Percentiles rank a stretch among this genome's conserved stretches.
Evolutionary conservation across 208 protist genomes (phyloP).

Genomic region (Wallacemonas sp.): DNA sequence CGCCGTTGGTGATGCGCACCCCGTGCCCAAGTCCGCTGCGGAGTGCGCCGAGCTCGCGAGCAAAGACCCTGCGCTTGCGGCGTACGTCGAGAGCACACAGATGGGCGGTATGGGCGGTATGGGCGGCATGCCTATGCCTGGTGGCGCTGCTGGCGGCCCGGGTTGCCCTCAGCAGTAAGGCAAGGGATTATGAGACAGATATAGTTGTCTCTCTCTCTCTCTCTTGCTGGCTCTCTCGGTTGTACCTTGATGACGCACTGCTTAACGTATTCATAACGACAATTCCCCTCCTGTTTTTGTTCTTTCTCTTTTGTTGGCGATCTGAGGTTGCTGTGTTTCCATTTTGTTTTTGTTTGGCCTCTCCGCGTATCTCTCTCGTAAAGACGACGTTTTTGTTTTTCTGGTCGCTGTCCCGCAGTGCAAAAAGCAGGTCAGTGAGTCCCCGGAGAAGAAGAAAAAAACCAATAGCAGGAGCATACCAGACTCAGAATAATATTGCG

Average conservation of each 20-base stretch:
- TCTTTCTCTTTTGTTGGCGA: too few relatives aligned
- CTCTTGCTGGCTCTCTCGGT: not conserved
- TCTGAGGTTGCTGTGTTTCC: too few relatives aligned
- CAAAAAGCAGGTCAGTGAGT: too few relatives aligned
- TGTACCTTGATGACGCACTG: not conserved
- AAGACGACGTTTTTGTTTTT: too few relatives aligned
- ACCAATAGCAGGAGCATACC: too few relatives aligned
- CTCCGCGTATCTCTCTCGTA: too few relatives aligned
- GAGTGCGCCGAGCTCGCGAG: conserved; percentile 15
- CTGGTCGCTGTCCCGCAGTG: too few relatives aligned
- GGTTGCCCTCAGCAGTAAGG: conserved; percentile 12
- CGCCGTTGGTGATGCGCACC: not conserved
- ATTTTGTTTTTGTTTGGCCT: too few relatives aligned
- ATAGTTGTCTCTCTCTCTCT: too few relatives aligned
- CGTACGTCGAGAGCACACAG: conserved; percentile 7
- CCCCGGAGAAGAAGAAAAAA: too few relatives aligned
- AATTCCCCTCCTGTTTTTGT: too few relatives aligned
- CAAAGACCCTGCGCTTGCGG: conserved; percentile 1
- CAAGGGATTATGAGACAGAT: not conserved
- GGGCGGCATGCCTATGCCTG: not conserved
- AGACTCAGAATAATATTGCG: too few relatives aligned
- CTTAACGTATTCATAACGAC: not conserved
- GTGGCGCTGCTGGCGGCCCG: not conserved
- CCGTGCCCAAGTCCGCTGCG: conserved; percentile 10
- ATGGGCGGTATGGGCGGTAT: not conserved